Base-by-base conservation (phyloP, 345 rosid species). In the Populus euphratica region DNA sequence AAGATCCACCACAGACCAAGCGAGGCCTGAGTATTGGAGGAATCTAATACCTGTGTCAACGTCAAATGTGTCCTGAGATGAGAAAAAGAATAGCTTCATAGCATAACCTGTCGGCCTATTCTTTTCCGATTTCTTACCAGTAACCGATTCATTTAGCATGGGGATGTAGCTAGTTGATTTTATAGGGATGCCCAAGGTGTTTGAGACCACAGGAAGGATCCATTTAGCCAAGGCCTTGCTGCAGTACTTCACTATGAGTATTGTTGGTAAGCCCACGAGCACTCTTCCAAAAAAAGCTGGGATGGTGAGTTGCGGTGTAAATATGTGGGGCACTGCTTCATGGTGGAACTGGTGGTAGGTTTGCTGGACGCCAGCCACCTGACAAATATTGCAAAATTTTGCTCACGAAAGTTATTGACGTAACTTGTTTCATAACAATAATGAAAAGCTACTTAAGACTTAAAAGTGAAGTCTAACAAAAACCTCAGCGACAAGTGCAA, bases 1-100 rank as follows among this genome's bases (percentile, higher is more conserved):
- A 33, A 93, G 91, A 75, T 95, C 98, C 1, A 93, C 99, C 47
- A 96, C 99, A 0, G 99, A 91, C 99, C 99, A 96, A 23, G 99
- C 98, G 56, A 96, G 98, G 36, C 99, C 98, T 21, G 96, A 90
- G 5, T 93, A 92, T 77, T 96, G 99, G 61, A 96, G 75, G 85
- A 92, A 96, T 78, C 94, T 86, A 43, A 92, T 90, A 23, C 98
- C 99, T 0, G 99, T 91, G 69, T 96, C 98, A 6, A 93, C 92
- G 68, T 93, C 93, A 25, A 92, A 95, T 1, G 84, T 76, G 64
- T 84, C 85, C 72, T 86, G 91, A 38, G 72, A 43, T 29, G 85
- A 82, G 73, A 89, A 81, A 36, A 83, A 85, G 47, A 85, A 85
- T 17, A 90, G 70, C 80, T 87, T 94, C 16, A 84, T 91, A 72